phyloP scores from a whole-genome alignment of 2,329 filamentous ascomycete genomes.

The Botrytis fragariae region DNA sequence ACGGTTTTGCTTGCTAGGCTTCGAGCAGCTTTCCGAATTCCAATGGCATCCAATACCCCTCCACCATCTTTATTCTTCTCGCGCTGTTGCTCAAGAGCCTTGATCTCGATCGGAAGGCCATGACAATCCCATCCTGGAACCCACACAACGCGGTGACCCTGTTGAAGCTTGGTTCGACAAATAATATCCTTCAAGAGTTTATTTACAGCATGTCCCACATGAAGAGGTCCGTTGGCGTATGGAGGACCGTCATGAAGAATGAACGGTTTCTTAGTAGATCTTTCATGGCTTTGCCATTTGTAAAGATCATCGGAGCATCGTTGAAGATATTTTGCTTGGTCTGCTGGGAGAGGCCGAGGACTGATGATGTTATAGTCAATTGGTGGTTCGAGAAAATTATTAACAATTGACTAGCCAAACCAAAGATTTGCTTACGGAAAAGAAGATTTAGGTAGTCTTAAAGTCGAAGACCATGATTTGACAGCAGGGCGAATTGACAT shows the following conservation, averaged over 20 bases:
- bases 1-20: constrained; percentile 67
- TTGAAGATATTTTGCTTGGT: constrained; percentile 59
- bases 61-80: constrained; percentile 32
- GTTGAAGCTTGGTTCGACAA: constrained; percentile 73
- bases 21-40: constrained; percentile 63
- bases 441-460: constrained; percentile 71
- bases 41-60: constrained; percentile 49
- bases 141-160: constrained; percentile 73
- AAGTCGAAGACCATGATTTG: constrained; percentile 69
- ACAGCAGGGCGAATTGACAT: constrained; percentile 35
- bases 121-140: constrained; percentile 97
- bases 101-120: constrained; percentile 94
- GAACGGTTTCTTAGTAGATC: constrained; percentile 53
- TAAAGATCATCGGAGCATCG: constrained; percentile 87
- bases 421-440: constrained; percentile 57
- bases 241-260: constrained; percentile 93
- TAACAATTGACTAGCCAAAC: constrained; percentile 22
- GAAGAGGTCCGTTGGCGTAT: constrained; percentile 89
- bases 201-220: constrained; percentile 93
- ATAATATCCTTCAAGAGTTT: constrained; percentile 97
- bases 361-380: constrained; percentile 26
- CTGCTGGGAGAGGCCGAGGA: constrained; percentile 42
- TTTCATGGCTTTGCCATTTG: constrained; percentile 65
- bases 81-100: constrained; percentile 59
- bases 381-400: constrained; percentile 9